Evolutionary conservation across 2,329 filamentous ascomycete species (phyloP), one percentile per base, ranked within the genome.

Genomic region (Epichloe typhina): DNA sequence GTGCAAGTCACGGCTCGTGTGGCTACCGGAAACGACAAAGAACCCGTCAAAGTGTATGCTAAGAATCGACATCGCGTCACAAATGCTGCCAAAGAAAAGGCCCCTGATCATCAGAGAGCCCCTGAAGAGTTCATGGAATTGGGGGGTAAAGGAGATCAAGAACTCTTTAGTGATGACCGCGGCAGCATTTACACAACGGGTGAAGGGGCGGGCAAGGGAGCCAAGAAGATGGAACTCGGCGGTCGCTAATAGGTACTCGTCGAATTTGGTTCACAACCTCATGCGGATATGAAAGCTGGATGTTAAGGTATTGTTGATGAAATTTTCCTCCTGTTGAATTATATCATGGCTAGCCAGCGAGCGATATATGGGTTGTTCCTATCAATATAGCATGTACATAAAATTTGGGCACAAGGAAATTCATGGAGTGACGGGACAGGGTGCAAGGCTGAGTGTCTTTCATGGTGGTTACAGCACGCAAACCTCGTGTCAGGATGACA

Each of bases 131-230:
- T 96, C 58, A 83, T 88, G 65, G 79, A 83, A 54, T 77, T 94
- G 72, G 91, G 91, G 39, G 88, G 88, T 15, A 87, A 86, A 60
- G 91, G 89, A 5, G 91, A 97, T 61, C 81, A 88, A 65, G 72
- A 77, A 42, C 73, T 96, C 13, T 96, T 83, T 63, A 79, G 77
- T 9, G 72, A 87, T 47, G 83, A 87, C 49, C 64, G 63, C 23
- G 66, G 61, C 38, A 78, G 74, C 59, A 68, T 73, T 52, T 80
- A 80, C 58, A 64, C 71, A 12, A 64, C 50, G 47, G 61, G 56
- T 15, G 65, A 69, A 11, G 58, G 58, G 26, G 54, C 55, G 39
- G 52, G 49, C 12, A 67, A 64, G 49, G 52, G 55, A 23, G 66
- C 64, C 53, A 60, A 59, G 53, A 63, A 59, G 38, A 57, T 46